phyloP scores from a whole-genome alignment of 352 stramenopile genomes.

The Globisporangium ultimum region DNA sequence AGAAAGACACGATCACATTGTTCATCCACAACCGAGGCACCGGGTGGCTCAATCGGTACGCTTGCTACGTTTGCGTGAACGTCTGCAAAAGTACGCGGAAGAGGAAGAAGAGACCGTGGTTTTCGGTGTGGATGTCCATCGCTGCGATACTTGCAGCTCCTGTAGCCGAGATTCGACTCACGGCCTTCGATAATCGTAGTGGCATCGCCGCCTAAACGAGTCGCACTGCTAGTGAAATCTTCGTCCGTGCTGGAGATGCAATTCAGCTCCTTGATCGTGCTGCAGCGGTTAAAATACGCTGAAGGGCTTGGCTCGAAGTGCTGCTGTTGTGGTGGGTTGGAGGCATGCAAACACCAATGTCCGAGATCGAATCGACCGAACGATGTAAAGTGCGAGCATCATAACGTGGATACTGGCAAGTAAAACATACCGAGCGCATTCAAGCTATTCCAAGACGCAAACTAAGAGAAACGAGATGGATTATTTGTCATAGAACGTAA shows the following conservation, averaged over 20 bases:
- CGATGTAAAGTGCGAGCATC: constrained; percentile 1
- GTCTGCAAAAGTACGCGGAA: constrained; percentile 26
- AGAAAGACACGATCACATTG: constrained; percentile 31
- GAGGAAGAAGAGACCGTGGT: constrained; percentile 31
- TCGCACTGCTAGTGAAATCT: neutral
- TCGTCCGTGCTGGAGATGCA: too few relatives aligned
- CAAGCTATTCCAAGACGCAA: too few relatives aligned
- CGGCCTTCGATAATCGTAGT: neutral
- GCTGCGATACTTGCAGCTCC: constrained; percentile 1
- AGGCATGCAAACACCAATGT: constrained; percentile 3
- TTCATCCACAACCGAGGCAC: constrained; percentile 30
- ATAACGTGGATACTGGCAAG: too few relatives aligned
- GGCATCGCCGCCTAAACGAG: neutral
- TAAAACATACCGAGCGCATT: too few relatives aligned
- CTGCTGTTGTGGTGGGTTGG: neutral
- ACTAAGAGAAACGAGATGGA: neutral
- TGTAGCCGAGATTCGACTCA: neutral
- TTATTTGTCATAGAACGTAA: neutral
- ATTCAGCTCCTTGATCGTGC: too few relatives aligned
- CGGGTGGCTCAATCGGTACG: constrained; percentile 25
- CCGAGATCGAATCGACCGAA: constrained; percentile 6
- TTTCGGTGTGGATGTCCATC: constrained; percentile 18
- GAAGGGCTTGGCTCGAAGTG: neutral
- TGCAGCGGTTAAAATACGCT: too few relatives aligned
- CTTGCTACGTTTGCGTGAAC: constrained; percentile 23